These are phyloP conservation scores for Pythium aquatile DNA, from an alignment of 352 stramenopile species.

Conservation along the genomic window DNA sequence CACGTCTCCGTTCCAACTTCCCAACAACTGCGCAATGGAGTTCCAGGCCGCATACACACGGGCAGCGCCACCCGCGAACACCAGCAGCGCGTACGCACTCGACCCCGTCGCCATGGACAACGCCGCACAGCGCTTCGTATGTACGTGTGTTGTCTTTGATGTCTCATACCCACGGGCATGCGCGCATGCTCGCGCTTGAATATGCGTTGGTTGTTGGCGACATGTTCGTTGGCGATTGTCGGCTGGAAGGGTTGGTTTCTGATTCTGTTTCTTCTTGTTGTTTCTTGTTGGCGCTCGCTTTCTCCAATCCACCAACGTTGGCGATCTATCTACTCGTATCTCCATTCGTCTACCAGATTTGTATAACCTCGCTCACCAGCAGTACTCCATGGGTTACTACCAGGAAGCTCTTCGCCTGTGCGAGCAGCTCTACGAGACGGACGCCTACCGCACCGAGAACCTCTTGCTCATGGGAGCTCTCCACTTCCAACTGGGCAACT, in stretches of 20 bases:
- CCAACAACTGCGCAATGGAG: constrained; percentile 13
- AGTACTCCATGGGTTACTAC: constrained; percentile 89
- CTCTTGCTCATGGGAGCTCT: constrained; percentile 91
- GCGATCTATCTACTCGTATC: background rate
- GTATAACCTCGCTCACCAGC: constrained; percentile 75
- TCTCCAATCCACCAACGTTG: background rate
- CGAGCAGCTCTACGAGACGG: constrained; percentile 87
- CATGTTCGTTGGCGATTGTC: background rate
- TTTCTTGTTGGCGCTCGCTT: background rate
- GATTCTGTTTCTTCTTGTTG: constrained; percentile 3
- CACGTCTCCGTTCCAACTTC: background rate
- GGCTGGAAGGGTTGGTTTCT: background rate
- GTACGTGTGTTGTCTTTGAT: constrained; percentile 40
- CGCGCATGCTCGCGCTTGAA: background rate
- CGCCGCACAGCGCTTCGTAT: constrained; percentile 62
- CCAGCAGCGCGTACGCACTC: constrained; percentile 25
- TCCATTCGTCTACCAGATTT: constrained; percentile 40
- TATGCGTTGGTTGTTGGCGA: background rate
- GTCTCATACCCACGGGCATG: no score
- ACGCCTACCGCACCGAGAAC: constrained; percentile 89
- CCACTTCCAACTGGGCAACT: constrained; percentile 93
- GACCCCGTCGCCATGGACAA: constrained; percentile 36
- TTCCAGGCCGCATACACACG: constrained; percentile 25
- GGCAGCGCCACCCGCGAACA: constrained; percentile 23
- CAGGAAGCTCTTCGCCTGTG: constrained; percentile 79